These are phyloP conservation scores for Cercospora sesami DNA, from an alignment of 2,329 filamentous ascomycete species.

Conservation along the genomic window DNA sequence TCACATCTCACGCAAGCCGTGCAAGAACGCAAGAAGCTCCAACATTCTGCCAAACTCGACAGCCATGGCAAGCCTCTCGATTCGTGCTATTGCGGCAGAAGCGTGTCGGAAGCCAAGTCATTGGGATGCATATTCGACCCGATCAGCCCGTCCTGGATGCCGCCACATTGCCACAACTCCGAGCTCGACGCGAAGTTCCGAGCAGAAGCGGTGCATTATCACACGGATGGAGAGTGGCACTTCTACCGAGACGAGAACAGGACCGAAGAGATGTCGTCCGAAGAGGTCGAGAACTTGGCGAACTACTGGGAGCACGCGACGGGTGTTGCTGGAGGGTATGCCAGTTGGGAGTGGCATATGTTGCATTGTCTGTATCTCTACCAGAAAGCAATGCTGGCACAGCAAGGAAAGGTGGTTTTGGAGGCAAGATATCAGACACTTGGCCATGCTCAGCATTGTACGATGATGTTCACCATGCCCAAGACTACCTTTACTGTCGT, in stretches of 20 bases:
- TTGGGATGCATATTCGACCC: background rate
- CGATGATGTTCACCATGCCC: background rate
- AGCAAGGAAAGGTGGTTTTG: background rate
- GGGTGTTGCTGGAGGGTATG: background rate
- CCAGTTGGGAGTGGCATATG: background rate
- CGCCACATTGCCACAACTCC: background rate
- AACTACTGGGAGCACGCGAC: background rate
- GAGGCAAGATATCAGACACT: background rate
- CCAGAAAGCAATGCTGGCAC: background rate
- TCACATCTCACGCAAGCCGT: background rate
- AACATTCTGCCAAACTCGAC: background rate
- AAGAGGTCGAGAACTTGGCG: background rate
- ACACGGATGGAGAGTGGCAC: background rate
- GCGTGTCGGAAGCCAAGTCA: background rate
- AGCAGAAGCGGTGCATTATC: background rate
- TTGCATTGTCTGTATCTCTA: background rate
- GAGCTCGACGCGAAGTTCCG: background rate
- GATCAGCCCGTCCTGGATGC: background rate
- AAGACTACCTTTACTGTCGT: background rate
- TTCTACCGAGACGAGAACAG: background rate
- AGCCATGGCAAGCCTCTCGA: background rate
- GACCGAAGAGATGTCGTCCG: background rate
- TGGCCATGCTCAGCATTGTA: background rate
- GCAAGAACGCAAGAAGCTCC: background rate
- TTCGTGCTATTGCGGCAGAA: background rate